Conservation (phyloP, 176 grass and related monocot genomes). For the Eragrostis nindensis region DNA sequence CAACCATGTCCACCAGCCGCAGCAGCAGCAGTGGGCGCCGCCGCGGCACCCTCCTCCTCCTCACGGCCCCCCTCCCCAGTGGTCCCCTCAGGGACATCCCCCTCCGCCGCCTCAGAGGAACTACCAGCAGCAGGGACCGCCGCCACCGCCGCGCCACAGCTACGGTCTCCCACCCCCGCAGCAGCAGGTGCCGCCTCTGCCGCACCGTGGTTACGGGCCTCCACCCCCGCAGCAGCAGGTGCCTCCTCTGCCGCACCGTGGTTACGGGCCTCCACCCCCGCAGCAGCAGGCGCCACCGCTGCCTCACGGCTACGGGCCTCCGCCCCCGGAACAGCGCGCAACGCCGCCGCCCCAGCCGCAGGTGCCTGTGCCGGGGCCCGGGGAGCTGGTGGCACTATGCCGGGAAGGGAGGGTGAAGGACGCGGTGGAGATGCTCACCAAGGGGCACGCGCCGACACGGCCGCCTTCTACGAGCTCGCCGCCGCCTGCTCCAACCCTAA, state of each 20-base stretch:
- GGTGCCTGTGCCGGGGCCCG: conserved; percentile 25
- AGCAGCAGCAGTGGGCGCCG: conserved; percentile 37
- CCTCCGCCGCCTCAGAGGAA: conserved; percentile 9
- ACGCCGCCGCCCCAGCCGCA: neutral
- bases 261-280: too few relatives aligned
- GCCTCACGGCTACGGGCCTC: conserved; percentile 24
- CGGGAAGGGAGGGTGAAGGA: conserved; percentile 72
- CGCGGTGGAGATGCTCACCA: conserved; percentile 65
- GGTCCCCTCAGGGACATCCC: conserved; percentile 7
- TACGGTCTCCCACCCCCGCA: conserved; percentile 23
- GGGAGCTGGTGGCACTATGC: conserved; percentile 53
- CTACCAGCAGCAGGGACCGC: conserved; percentile 30
- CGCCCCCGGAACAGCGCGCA: conserved; percentile 27
- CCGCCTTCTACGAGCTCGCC: conserved; percentile 62
- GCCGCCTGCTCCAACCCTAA: conserved; percentile 58
- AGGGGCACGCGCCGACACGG: conserved; percentile 55
- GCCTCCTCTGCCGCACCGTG: neutral
- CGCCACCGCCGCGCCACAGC: neutral
- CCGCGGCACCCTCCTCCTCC: conserved; percentile 18
- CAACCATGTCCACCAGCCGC: conserved; percentile 31
- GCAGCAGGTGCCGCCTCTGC: neutral
- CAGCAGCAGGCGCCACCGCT: neutral
- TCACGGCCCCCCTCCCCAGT: conserved; percentile 10
- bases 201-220: conserved; percentile 1
- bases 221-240: neutral